phyloP scores from a whole-genome alignment of 1,139 yeast species.

The Hyphopichia khmerensis region DNA sequence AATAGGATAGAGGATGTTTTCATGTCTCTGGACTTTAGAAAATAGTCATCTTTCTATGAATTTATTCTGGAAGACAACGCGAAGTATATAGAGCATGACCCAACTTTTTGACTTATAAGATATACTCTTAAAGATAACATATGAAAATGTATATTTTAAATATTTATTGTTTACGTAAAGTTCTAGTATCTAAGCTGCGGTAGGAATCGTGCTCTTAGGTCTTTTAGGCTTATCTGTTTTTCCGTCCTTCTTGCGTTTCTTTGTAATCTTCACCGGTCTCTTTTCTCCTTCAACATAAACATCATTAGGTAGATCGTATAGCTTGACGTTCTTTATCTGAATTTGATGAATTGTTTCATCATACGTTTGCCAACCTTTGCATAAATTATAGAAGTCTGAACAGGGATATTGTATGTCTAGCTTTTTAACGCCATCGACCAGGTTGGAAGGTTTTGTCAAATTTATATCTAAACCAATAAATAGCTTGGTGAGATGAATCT shows the following conservation, averaged over 20 bases:
- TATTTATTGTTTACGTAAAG: neutral
- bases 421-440: constrained; percentile 49
- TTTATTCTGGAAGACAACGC: too few species aligned
- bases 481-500: constrained; percentile 67
- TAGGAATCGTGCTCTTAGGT: constrained; percentile 13
- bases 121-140: too few species aligned
- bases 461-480: constrained; percentile 77
- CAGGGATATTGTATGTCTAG: constrained; percentile 91
- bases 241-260: constrained; percentile 20
- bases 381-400: constrained; percentile 77
- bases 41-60: too few species aligned
- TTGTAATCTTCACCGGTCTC: constrained; percentile 59
- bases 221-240: constrained; percentile 13
- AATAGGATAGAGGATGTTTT: neutral
- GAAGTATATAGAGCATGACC: too few species aligned
- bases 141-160: too few species aligned
- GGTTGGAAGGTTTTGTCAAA: constrained; percentile 23
- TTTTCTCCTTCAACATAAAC: constrained; percentile 79
- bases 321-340: constrained; percentile 73
- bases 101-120: too few species aligned
- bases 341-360: constrained; percentile 60
- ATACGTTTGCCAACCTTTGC: constrained; percentile 71
- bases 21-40: too few species aligned
- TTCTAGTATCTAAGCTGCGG: neutral
- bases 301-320: constrained; percentile 79